Conservation (phyloP, 2,329 filamentous ascomycete genomes). For the Didymella arachidicola region DNA sequence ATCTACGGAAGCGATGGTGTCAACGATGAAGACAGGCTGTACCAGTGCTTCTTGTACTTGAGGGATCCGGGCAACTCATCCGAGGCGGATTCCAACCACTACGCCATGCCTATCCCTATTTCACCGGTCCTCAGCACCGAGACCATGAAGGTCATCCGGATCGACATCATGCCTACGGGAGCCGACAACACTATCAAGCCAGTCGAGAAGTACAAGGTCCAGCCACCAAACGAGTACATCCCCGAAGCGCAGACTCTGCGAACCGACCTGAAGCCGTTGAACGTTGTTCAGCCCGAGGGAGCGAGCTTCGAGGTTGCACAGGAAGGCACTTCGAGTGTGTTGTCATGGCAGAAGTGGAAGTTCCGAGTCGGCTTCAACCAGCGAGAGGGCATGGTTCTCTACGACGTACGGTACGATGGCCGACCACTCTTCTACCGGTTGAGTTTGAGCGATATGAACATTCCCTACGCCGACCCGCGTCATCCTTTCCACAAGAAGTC, state of each 20-base stretch:
- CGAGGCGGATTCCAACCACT: conserved; percentile 72
- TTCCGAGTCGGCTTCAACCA: conserved; percentile 74
- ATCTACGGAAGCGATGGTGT: conserved; percentile 69
- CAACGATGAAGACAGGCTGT: conserved; percentile 59
- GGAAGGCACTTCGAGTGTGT: conserved; percentile 61
- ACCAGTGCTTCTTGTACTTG: conserved; percentile 73
- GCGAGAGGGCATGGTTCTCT: conserved; percentile 73
- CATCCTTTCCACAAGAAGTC: conserved; percentile 73
- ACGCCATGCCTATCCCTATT: conserved; percentile 71
- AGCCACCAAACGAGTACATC: conserved; percentile 70
- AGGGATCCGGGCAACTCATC: conserved; percentile 66
- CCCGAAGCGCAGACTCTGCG: conserved; percentile 68
- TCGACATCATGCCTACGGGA: conserved; percentile 74
- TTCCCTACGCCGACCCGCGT: conserved; percentile 69
- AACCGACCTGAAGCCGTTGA: conserved; percentile 69
- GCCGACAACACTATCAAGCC: conserved; percentile 65
- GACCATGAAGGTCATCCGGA: conserved; percentile 70
- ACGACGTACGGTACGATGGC: conserved; percentile 69
- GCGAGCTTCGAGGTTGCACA: conserved; percentile 65
- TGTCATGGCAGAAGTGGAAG: conserved; percentile 75
- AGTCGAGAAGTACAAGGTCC: conserved; percentile 64
- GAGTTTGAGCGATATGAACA: conserved; percentile 72
- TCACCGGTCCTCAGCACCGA: conserved; percentile 71
- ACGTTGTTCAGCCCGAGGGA: conserved; percentile 70
- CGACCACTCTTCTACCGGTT: conserved; percentile 73